Evolutionary conservation across 192 early-diverging fungal species (phyloP), one percentile per base, ranked within the genome.

Genomic region (Gigaspora rosea): DNA sequence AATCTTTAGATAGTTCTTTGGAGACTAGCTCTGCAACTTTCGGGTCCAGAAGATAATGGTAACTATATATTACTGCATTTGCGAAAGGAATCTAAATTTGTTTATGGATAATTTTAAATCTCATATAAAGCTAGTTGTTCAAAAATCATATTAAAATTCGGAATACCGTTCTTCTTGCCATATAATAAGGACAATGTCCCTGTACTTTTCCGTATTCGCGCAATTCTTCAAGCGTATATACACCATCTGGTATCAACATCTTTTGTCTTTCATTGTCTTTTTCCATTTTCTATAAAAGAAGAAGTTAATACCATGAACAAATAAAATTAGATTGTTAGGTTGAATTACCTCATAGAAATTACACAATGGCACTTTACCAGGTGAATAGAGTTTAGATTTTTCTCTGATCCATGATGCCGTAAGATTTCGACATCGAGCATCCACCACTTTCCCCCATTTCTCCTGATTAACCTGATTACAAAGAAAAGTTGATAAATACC

Each of bases 11-110:
- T 65, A 99, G 77, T 79, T 98, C 97, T 82, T 93, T 95, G 6
- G 96, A 98, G 46, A 99, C 95, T 67, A 98, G 78, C 52, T 98
- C 97, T 8, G 98, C 98, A 2, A 99, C 97, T 84, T 99, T 99
- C 22, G 98, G 98, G 82, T 99, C 98, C n/a, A 99, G 85, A 85
- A 99, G 88, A 79, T 99, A 99, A 79, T 99, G 97, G 79, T 98
- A 99, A 75, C 93, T 95, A 85, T 98, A 99, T 51, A 99, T 98
- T 74, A 99, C 86, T 13, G 98, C 96, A 84, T 99, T 96, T 35
- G 97, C 94, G 81, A 92, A 90, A 18, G 91, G 82, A 70, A 99
- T 88, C 85, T 94, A 80, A 41, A 41, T 16, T 13, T 13, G n/a
- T 32, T 27, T 22, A 33, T 51, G 70, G 47, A 63, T 33, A 32